A percentile compares a stretch with the other conserved stretches of the same genome.
Evolutionary conservation across 2,329 filamentous ascomycete species (phyloP).

Genomic region (Chaetomium globosum): DNA sequence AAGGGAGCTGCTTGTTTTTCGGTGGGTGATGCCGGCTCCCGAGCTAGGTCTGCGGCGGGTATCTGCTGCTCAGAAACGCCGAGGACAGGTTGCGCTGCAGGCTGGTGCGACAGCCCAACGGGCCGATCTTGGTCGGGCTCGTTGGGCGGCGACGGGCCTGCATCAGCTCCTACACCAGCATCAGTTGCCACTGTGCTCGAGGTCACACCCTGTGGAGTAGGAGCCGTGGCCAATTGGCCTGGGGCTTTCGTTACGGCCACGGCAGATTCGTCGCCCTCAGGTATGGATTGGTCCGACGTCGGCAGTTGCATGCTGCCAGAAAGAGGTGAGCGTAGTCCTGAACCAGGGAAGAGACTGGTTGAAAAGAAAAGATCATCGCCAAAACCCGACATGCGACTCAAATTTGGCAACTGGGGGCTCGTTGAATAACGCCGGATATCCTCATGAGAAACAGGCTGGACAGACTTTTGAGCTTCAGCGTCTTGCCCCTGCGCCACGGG

Average conservation of each 20-base stretch:
- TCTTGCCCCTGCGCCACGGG: conserved; percentile 6
- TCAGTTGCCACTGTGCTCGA: neutral
- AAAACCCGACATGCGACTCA: conserved; percentile 63
- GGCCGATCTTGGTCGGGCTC: conserved; percentile 18
- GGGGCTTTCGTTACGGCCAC: neutral
- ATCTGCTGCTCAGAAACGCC: conserved; percentile 22
- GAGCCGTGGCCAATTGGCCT: neutral
- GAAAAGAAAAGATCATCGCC: conserved; percentile 60
- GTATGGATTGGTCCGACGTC: neutral
- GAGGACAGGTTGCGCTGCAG: conserved; percentile 13
- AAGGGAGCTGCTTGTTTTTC: conserved; percentile 13
- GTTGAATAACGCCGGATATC: conserved; percentile 47
- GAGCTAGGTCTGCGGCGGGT: conserved; percentile 23
- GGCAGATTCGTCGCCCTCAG: conserved; percentile 2
- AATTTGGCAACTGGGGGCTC: conserved; percentile 61
- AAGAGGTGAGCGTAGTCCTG: conserved; percentile 23
- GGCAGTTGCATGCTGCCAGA: conserved; percentile 13
- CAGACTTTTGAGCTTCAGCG: conserved; percentile 7
- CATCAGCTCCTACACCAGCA: conserved; percentile 20
- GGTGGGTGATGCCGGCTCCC: conserved; percentile 20
- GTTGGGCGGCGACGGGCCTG: conserved; percentile 18
- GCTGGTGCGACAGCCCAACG: conserved; percentile 22
- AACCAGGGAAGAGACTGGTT: conserved; percentile 35
- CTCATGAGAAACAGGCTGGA: conserved; percentile 27
- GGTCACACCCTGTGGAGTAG: neutral